These are phyloP conservation scores for Claviceps digitariae DNA, from an alignment of 2,329 filamentous ascomycete genomes.

Conservation along the genomic window DNA sequence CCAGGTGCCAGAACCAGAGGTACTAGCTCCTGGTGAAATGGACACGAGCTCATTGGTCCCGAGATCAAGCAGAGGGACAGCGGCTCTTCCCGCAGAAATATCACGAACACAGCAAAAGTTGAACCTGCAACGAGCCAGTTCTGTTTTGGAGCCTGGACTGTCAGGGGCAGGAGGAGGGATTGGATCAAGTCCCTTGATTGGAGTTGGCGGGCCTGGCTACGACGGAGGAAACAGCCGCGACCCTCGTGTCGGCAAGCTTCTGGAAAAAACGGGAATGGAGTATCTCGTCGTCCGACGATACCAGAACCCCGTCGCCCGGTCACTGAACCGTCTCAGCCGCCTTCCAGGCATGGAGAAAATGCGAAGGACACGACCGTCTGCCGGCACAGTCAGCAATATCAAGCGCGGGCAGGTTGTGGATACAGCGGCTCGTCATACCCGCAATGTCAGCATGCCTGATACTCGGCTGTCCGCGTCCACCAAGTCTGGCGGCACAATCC, in stretches of 20 bases:
- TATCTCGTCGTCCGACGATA: constrained; percentile 62
- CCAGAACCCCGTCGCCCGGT: constrained; percentile 55
- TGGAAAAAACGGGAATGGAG: constrained; percentile 58
- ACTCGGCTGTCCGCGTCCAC: constrained; percentile 18
- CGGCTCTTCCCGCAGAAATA: constrained; percentile 34
- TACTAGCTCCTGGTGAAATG: constrained; percentile 16
- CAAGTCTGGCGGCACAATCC: constrained; percentile 22
- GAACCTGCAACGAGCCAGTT: constrained; percentile 60
- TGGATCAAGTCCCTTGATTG: constrained; percentile 33
- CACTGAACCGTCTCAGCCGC: constrained; percentile 32
- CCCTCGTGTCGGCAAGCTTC: constrained; percentile 48
- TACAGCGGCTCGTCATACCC: constrained; percentile 19
- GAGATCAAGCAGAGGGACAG: constrained; percentile 26
- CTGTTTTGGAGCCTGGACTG: constrained; percentile 51
- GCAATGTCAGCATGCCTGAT: constrained; percentile 26
- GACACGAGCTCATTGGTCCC: constrained; percentile 34
- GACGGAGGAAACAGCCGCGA: constrained; percentile 39
- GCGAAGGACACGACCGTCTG: constrained; percentile 27
- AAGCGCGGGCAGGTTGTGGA: constrained; percentile 17
- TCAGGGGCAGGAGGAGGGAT: constrained; percentile 23
- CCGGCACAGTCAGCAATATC: constrained; percentile 25
- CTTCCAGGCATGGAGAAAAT: constrained; percentile 39
- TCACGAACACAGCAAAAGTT: constrained; percentile 65
- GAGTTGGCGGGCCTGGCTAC: constrained; percentile 40
- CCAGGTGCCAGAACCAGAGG: constrained; percentile 9